Conservation (phyloP, 2,329 filamentous ascomycete species). For the Colletotrichum camelliae region DNA sequence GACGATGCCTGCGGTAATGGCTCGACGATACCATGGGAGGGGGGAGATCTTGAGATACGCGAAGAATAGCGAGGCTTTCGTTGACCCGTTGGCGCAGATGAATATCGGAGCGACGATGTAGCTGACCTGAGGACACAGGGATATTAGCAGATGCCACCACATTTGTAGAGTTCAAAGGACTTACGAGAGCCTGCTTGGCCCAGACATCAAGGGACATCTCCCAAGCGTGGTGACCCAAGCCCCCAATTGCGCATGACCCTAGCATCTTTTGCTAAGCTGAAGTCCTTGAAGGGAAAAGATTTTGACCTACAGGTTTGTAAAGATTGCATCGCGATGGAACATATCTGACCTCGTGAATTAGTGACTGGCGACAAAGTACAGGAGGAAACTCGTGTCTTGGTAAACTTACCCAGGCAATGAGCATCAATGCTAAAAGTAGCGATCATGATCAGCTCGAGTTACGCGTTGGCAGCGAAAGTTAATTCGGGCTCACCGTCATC, state of each 20-base stretch:
- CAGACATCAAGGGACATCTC: slow-evolving; percentile 28
- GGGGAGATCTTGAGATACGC: slow-evolving; percentile 41
- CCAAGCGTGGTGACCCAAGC: slow-evolving; percentile 30
- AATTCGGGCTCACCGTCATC: slow-evolving; percentile 20
- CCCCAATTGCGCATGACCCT: slow-evolving; percentile 30
- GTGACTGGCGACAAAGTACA: not conserved
- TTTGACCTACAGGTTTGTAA: slow-evolving; percentile 25
- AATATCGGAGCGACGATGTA: slow-evolving; percentile 34
- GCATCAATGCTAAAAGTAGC: not conserved
- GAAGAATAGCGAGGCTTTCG: slow-evolving; percentile 38
- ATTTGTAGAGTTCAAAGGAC: not conserved
- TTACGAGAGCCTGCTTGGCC: slow-evolving; percentile 26
- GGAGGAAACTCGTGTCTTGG: not conserved
- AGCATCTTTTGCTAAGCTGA: not conserved
- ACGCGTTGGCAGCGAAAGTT: not conserved
- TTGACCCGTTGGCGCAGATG: slow-evolving; percentile 36
- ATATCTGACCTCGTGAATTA: slow-evolving; percentile 14
- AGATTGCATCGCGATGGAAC: slow-evolving; percentile 27
- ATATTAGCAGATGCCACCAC: no score
- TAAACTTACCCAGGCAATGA: not conserved
- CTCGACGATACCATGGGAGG: slow-evolving; percentile 30
- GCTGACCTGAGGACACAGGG: slow-evolving; percentile 21
- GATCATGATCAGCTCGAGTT: not conserved
- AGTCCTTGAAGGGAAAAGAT: not conserved
- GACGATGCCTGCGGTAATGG: slow-evolving; percentile 28